Base-by-base conservation (phyloP, 2,329 filamentous ascomycete genomes). In the Venturia effusa region DNA sequence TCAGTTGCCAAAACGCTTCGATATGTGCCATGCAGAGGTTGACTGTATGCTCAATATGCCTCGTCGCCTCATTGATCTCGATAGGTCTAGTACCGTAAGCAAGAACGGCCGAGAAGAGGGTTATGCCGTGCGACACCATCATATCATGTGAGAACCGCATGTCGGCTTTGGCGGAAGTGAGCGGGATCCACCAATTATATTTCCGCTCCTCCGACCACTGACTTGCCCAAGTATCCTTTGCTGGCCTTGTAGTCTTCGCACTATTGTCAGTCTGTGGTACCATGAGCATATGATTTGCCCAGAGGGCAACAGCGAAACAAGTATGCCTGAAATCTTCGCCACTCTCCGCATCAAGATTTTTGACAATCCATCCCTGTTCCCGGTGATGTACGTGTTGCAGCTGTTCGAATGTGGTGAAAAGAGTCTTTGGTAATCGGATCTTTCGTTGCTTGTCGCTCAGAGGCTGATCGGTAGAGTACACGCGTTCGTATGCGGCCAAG, bases 81-180 rank as follows among this genome's bases (percentile, higher is more conserved):
- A 60, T 60, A 4, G 59, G 59, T 2, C n/a, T 22, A 39, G 17
- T 40, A 2, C 59, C 59, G 13, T 60, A 41, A 1, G 32, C 24
- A 3, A 60, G 19, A 6, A 60, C 40, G 10, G 59, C 59, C 17
- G 40, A 60, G n/a, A 60, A 60, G 4, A 60, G 51, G 13, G 34
- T 60, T 17, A 60, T 60, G 40, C 59, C 59, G 59, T 60, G 59
- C 8, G 59, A 60, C 8, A 60, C 40, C 59, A 60, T 60, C 37
- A 60, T 43, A n/a, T 40, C 40, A 22, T 60, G 59, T 24, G 34
- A 24, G 22, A 37, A 24, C 15, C 24, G 34, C n/a, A 60, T 40
- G 15, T 60, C 59, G 59, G n/a, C 3, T 17, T 27, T 60, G 2
- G 37, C 2, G 5, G 59, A 40, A 6, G 59, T 37, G 17, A 40